Base-by-base conservation (phyloP, 148 eudicot genomes). In the Amaranthus palmeri region DNA sequence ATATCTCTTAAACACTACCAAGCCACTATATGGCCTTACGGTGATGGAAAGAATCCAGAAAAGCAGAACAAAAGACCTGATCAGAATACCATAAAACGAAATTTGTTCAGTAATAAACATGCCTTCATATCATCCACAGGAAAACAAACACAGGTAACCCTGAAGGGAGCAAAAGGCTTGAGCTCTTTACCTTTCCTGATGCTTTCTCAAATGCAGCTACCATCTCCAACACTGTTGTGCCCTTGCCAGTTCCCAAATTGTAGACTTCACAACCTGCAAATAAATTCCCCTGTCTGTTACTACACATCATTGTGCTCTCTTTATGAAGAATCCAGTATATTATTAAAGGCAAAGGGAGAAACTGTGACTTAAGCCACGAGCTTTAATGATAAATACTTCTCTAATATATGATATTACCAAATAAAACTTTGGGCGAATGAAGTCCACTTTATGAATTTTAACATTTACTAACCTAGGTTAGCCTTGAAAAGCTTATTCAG, bases 201-300 rank as follows among this genome's bases (percentile, higher is more conserved):
- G 93, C 92, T 77, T 90, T 88, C 82, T 96, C 99, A 79, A 96
- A 96, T 83, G 99, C 96, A 48, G 89, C 82, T 40, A 96, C 97
- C 99, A 96, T 96, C 87, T 96, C 96, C 75, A 92, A 79, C 46
- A 96, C 97, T 47, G 99, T 80, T 46, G 96, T 90, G 66, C 99
- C 99, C 72, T 92, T 88, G 3, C 99, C 99, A 11, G 99, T 96
- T 73, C 99, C 99, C 78, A 96, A 77, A 74, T 96, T 96, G 83
- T 92, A 96, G 15, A 90, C 96, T 79, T 90, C 93, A 85, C 97
- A 92, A 43, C 92, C 99, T 95, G 82, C 77, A 82, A 75, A 71
- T 11, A 62, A 25, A 72, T 51, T 42, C 36, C 15, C 46, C 46
- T 11, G 10, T 63, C 58, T 46, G 43, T 70, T 52, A 65, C 45